These are phyloP conservation scores for Candida qinlingensis DNA, from an alignment of 805 yeast genomes.

Conservation along the genomic window DNA sequence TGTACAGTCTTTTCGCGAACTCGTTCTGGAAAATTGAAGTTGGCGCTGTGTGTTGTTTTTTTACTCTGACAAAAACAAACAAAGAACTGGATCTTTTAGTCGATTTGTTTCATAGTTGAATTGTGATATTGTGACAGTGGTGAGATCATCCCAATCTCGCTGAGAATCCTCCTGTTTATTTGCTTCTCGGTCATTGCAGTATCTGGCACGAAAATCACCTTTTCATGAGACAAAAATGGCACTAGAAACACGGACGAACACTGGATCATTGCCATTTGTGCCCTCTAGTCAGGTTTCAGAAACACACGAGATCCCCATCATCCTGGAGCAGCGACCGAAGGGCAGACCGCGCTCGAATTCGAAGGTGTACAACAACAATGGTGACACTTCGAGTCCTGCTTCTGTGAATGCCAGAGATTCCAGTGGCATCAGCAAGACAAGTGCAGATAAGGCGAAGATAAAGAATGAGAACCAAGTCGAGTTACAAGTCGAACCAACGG, in stretches of 20 bases:
- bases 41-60: too few relatives aligned
- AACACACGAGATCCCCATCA: slow-evolving; percentile 6
- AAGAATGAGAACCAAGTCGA: too few relatives aligned
- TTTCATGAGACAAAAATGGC: neutral
- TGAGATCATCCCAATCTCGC: too few relatives aligned
- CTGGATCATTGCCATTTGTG: neutral
- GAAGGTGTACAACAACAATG: slow-evolving; percentile 9
- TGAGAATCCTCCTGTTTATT: too few relatives aligned
- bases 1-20: too few relatives aligned
- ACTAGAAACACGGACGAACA: neutral
- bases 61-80: too few relatives aligned
- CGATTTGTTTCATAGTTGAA: too few relatives aligned
- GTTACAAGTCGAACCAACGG: neutral
- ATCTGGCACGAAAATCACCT: neutral
- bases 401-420: neutral
- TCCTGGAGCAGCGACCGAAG: slow-evolving; percentile 2
- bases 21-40: too few relatives aligned
- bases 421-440: neutral
- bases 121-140: too few relatives aligned
- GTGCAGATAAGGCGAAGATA: too few relatives aligned
- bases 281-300: neutral
- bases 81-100: too few relatives aligned
- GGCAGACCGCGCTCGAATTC: slow-evolving; percentile 11
- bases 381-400: neutral
- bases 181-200: too few relatives aligned